Percentiles rank a stretch among this genome's conserved stretches.
Conservation (phyloP, 1,139 yeast genomes). For the Insectozyma bohioensis region DNA sequence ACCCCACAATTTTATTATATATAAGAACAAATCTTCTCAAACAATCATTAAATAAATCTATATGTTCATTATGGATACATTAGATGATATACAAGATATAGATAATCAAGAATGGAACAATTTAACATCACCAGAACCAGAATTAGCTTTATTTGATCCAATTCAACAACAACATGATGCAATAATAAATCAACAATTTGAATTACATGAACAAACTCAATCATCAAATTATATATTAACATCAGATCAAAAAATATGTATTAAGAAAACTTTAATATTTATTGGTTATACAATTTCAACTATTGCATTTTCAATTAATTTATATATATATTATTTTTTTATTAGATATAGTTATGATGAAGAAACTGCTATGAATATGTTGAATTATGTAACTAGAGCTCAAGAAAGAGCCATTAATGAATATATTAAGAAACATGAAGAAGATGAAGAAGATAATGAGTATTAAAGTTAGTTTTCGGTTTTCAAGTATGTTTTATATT, state of each 20-base stretch:
- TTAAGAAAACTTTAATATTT: conserved; percentile 8
- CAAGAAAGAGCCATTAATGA: conserved; percentile 14
- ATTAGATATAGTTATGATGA: conserved; percentile 13
- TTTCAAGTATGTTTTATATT: conserved; percentile 1
- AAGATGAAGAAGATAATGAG: neutral
- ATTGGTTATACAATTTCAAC: conserved; percentile 14
- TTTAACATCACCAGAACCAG: conserved; percentile 8
- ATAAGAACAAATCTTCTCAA: too few species aligned
- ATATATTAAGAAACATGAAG: conserved; percentile 7
- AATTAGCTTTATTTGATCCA: conserved; percentile 3
- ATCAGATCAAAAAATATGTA: conserved; percentile 3
- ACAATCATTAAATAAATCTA: too few species aligned
- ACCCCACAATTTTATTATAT: too few species aligned
- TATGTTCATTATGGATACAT: too few species aligned
- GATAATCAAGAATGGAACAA: conserved; percentile 5
- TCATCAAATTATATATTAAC: conserved; percentile 1
- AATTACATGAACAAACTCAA: conserved; percentile 2
- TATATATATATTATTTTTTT: conserved; percentile 12
- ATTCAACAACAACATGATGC: conserved; percentile 2
- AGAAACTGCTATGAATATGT: conserved; percentile 12
- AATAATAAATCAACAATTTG: conserved; percentile 2
- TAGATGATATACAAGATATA: too few species aligned
- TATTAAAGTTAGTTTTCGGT: neutral
- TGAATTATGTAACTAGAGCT: conserved; percentile 12
- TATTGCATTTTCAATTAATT: conserved; percentile 10